Conservation (phyloP, 2,329 filamentous ascomycete genomes). For the Chlorencoelia australis region DNA sequence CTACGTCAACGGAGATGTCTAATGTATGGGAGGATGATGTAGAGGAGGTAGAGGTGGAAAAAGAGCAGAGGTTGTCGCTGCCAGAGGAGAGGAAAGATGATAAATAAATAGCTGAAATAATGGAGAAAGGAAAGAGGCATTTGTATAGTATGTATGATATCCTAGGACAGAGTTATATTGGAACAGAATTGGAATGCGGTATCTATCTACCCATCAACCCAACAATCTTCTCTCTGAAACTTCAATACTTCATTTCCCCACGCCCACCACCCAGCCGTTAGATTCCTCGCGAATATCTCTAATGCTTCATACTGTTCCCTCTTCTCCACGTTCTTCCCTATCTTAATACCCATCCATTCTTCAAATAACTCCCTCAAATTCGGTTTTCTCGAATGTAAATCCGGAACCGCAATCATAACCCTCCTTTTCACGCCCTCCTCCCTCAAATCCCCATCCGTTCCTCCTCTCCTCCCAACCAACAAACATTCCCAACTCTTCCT, state of each 20-base stretch:
- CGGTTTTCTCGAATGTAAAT: constrained; percentile 71
- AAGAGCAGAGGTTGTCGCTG: constrained; percentile 17
- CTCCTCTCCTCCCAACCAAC: constrained; percentile 39
- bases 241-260: constrained; percentile 68
- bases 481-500: constrained; percentile 70
- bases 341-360: constrained; percentile 42
- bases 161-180: too few relatives aligned
- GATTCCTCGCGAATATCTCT: constrained; percentile 68
- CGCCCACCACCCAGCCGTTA: constrained; percentile 67
- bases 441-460: background rate
- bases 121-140: too few relatives aligned
- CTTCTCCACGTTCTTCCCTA: too few relatives aligned
- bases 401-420: constrained; percentile 60
- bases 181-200: too few relatives aligned
- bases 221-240: constrained; percentile 52
- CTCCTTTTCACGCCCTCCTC: constrained; percentile 32
- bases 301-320: constrained; percentile 42
- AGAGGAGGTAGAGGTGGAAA: constrained; percentile 23
- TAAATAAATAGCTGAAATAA: too few relatives aligned
- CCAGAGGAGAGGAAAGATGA: constrained; percentile 1
- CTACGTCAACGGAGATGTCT: background rate
- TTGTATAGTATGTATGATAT: too few relatives aligned
- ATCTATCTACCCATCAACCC: constrained; percentile 3
- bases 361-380: constrained; percentile 54
- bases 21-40: constrained; percentile 25